Evolutionary conservation across 306 rosid species (phyloP).

Genomic region (Prinsepia uniflora): DNA sequence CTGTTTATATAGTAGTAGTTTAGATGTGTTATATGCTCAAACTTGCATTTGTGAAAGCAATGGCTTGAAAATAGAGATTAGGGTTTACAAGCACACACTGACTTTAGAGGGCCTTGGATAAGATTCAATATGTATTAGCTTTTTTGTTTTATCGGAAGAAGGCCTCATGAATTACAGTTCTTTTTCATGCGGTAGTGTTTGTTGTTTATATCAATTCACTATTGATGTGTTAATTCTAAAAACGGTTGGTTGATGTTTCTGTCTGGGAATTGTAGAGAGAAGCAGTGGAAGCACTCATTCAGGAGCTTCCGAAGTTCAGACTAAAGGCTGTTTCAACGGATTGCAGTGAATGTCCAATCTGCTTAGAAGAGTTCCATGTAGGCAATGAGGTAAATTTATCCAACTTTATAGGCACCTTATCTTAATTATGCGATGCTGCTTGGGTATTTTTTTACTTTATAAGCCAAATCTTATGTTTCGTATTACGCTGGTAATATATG

Average conservation of each 20-base stretch:
- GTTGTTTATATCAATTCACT: not conserved
- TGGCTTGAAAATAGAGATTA: slow-evolving; percentile 15
- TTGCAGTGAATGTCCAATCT: slow-evolving; percentile 97
- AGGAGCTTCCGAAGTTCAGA: slow-evolving; percentile 96
- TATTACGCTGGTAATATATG: not conserved
- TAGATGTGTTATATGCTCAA: not conserved
- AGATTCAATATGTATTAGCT: slow-evolving; percentile 10
- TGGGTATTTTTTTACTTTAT: not conserved
- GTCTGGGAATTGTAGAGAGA: slow-evolving; percentile 67
- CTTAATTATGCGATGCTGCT: not conserved
- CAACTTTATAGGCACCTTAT: not conserved
- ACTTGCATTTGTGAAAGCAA: slow-evolving; percentile 13
- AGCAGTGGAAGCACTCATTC: slow-evolving; percentile 98
- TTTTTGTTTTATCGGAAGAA: not conserved
- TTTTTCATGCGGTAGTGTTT: slow-evolving; percentile 1
- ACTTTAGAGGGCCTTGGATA: slow-evolving; percentile 5
- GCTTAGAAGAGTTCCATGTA: slow-evolving; percentile 88
- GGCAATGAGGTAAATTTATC: slow-evolving; percentile 75
- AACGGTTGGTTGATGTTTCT: slow-evolving; percentile 26
- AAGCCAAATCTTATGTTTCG: not conserved
- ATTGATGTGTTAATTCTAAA: slow-evolving; percentile 16
- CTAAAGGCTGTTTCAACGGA: slow-evolving; percentile 98
- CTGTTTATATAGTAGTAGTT: not conserved
- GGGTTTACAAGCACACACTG: not conserved
- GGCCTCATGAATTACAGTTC: not conserved